Percentiles rank a stretch among this genome's conserved stretches.
These are phyloP conservation scores for Bombardia bombarda DNA, from an alignment of 495 filamentous ascomycete species.

Conservation along the genomic window DNA sequence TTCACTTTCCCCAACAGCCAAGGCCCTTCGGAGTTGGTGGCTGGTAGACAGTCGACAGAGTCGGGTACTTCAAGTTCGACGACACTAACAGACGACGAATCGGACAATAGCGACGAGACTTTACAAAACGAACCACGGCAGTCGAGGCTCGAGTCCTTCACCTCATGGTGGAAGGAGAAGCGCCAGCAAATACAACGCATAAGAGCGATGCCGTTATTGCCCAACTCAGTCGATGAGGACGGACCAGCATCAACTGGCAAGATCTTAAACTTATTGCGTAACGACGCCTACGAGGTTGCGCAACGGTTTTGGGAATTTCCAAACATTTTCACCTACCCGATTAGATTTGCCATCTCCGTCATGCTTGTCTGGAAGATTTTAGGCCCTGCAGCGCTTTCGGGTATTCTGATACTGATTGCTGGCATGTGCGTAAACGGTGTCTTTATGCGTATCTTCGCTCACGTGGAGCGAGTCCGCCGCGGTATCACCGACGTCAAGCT, in stretches of 20 bases:
- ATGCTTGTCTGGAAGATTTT: constrained; percentile 66
- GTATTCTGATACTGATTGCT: constrained; percentile 53
- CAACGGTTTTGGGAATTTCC: constrained; percentile 78
- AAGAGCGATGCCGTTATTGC: too few relatives aligned
- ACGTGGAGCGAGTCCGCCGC: constrained; percentile 57
- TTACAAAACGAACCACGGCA: constrained; percentile 12
- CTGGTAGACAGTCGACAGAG: neutral
- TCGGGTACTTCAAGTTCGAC: constrained; percentile 11
- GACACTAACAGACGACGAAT: constrained; percentile 22
- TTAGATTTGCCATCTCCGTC: constrained; percentile 60
- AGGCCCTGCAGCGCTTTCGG: constrained; percentile 70
- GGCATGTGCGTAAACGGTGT: constrained; percentile 58
- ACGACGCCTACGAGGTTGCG: constrained; percentile 74
- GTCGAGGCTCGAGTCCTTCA: constrained; percentile 3
- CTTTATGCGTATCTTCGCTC: constrained; percentile 52
- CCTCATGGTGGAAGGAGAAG: constrained; percentile 4
- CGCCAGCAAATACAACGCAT: too few relatives aligned
- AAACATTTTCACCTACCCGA: constrained; percentile 55
- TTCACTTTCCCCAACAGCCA: constrained; percentile 39
- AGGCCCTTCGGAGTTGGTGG: neutral
- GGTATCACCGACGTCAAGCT: constrained; percentile 62
- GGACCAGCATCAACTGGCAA: constrained; percentile 70
- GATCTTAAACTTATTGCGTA: constrained; percentile 71
- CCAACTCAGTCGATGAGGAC: too few relatives aligned
- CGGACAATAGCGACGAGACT: constrained; percentile 12